Percentiles rank a stretch among this genome's conserved stretches.
Evolutionary conservation across 1,284 basidiomycete species (phyloP).

Genomic region (Sporisorium iseilematis-ciliati): DNA sequence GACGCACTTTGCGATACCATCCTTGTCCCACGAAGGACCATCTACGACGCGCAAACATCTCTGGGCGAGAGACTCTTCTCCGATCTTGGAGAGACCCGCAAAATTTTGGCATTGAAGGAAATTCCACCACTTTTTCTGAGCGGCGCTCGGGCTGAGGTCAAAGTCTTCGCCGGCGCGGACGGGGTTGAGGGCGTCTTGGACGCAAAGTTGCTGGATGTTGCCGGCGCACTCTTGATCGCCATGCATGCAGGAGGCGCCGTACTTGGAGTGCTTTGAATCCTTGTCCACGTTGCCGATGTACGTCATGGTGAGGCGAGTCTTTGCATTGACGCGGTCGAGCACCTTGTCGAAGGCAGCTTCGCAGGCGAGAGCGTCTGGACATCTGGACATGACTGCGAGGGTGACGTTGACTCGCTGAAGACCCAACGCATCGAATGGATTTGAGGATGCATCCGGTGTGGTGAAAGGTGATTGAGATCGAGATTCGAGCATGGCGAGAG

Average conservation of each 20-base stretch:
- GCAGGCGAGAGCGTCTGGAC: conserved; percentile 57
- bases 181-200: conserved; percentile 53
- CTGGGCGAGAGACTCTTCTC: conserved; percentile 45
- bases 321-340: conserved; percentile 52
- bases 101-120: conserved; percentile 58
- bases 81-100: conserved; percentile 49
- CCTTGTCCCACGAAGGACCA: conserved; percentile 51
- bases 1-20: conserved; percentile 54
- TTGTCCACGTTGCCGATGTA: conserved; percentile 49
- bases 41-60: conserved; percentile 51
- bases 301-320: conserved; percentile 46
- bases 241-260: conserved; percentile 53
- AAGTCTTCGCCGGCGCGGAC: conserved; percentile 50
- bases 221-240: conserved; percentile 56
- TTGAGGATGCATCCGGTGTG: conserved; percentile 6
- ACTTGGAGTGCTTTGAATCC: conserved; percentile 17
- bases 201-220: conserved; percentile 62
- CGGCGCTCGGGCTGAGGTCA: conserved; percentile 57
- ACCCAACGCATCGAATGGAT: conserved; percentile 17
- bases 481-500: conserved; percentile 12
- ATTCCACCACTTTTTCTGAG: conserved; percentile 59
- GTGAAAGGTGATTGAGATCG: conserved; percentile 26
- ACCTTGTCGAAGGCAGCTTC: conserved; percentile 56
- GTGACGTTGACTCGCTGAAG: conserved; percentile 49
- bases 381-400: conserved; percentile 56